Evolutionary conservation across 257 asterid species (phyloP), one percentile per base, ranked within the genome.

Genomic region (Solanum paucissectum): DNA sequence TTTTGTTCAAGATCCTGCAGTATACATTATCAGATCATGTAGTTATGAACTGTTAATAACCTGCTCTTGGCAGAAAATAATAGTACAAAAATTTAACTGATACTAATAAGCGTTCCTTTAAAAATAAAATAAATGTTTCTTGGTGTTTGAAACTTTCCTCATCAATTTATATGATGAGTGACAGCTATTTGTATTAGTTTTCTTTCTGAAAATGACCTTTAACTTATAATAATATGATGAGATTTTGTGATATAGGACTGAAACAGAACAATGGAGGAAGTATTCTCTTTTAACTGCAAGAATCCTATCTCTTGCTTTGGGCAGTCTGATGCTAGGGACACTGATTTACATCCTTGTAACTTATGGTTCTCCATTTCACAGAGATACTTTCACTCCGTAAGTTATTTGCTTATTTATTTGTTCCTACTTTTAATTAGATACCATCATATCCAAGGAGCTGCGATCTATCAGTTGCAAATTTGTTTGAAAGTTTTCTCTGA

Each of bases 311-410:
- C 83, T 91, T 85, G 84, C 88, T 83, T 87, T 96, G 94, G 96
- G 98, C 27, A 93, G 91, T 90, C 66, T 95, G 88, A 95, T 96
- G 98, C 89, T 96, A 76, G 98, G 92, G 87, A 91, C 94, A n/a
- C 88, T 96, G 90, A 66, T 90, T 83, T 95, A 96, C 88, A 93
- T 95, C 66, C 88, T 94, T 81, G 89, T 66, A 55, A 93, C 93
- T 3, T 94, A 92, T 91, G 98, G 99, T 72, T 93, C 98, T 86
- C 99, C 99, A 32, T 96, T 95, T 89, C 95, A 95, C 91, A 76
- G 3, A 87, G 98, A 90, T 52, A 12, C 92, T 88, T 88, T 92
- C 18, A 93, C 95, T 75, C 98, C 98, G 99, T 95, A 87, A 94
- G 98, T 89, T 66, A 42, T 89, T 79, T 21, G 23, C 84, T 79